Percentiles rank a stretch among this genome's conserved stretches.
Evolutionary conservation across 306 rosid species (phyloP).

Genomic region (Glycine latifolia): DNA sequence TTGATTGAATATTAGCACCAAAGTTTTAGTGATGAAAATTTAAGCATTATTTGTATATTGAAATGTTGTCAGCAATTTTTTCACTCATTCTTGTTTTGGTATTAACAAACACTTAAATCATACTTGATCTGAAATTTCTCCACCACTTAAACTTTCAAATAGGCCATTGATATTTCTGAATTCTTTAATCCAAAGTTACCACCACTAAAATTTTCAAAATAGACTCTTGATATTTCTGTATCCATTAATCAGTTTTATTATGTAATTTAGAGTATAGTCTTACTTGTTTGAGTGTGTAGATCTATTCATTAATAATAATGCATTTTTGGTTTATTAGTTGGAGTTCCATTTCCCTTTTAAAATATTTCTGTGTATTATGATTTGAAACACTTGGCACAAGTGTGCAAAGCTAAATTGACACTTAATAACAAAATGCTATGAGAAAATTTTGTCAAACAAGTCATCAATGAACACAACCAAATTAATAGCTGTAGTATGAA

Average conservation of each 20-base stretch:
- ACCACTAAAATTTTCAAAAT: not conserved
- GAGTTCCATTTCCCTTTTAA: not conserved
- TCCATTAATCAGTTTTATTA: not conserved
- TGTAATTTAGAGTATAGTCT: not conserved
- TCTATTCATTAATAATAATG: not conserved
- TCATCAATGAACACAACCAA: conserved; percentile 3
- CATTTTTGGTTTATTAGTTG: not conserved
- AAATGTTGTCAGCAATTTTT: not conserved
- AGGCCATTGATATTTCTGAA: not conserved
- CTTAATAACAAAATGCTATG: conserved; percentile 5
- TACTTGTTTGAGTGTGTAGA: not conserved
- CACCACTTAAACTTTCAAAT: not conserved
- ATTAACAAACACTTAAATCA: not conserved
- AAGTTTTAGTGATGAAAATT: conserved; percentile 2
- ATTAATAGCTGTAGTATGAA: conserved; percentile 21
- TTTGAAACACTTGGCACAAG: conserved; percentile 6
- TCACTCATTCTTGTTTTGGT: not conserved
- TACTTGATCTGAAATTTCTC: conserved; percentile 14
- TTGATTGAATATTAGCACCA: too few species aligned
- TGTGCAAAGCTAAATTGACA: conserved; percentile 18
- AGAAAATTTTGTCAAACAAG: conserved; percentile 22
- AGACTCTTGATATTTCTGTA: conserved; percentile 1
- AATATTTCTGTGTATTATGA: not conserved
- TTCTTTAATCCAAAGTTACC: conserved; percentile 1
- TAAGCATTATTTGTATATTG: not conserved